Evolutionary conservation across 192 early-diverging fungal genomes (phyloP), one percentile per base, ranked within the genome.

Genomic region (Geosiphon pyriformis): DNA sequence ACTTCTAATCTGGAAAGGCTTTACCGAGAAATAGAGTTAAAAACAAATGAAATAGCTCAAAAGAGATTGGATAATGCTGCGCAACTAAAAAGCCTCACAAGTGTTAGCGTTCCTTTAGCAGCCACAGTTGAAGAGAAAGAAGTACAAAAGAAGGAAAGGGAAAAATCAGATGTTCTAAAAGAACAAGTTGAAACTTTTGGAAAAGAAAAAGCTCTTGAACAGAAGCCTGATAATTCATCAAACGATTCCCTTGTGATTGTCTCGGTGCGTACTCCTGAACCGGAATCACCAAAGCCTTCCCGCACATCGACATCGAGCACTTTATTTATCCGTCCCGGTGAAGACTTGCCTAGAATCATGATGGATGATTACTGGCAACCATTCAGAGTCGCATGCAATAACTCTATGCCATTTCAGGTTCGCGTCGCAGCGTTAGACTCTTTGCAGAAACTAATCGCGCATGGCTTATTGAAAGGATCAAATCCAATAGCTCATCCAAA

Each of bases 371-470:
- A 78, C 62, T 78, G 76, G 76, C 57, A 50, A 31, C 72, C 74
- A 35, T 78, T 78, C 63, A 72, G 70, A 32, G 59, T 78, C 11
- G 76, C 76, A 33, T 78, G 72, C 49, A 69, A 60, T 1, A 70
- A 64, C 27, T 70, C 70, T 0, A 71, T 74, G 55, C 72, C 76
- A 10, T 65, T 52, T 35, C 71, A 72, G 32, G 70, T 78, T 67
- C 68, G 74, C 26, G 70, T 74, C 42, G 26, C 71, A 30, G 76
- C 76, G 11, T 59, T 78, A 15, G 72, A 78, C 67, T 68, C 69
- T 17, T 71, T 78, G 22, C 72, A 78, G 59, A 78, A 78, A 52
- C 54, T 78, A 8, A 78, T 78, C 32, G 76, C 76, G 22, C 76
- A 78, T 33, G 76, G 76, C 2, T 69, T 72, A 31, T 67, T 78